phyloP scores from a whole-genome alignment of 129 eudicot genomes.

The Flaveria brownii region DNA sequence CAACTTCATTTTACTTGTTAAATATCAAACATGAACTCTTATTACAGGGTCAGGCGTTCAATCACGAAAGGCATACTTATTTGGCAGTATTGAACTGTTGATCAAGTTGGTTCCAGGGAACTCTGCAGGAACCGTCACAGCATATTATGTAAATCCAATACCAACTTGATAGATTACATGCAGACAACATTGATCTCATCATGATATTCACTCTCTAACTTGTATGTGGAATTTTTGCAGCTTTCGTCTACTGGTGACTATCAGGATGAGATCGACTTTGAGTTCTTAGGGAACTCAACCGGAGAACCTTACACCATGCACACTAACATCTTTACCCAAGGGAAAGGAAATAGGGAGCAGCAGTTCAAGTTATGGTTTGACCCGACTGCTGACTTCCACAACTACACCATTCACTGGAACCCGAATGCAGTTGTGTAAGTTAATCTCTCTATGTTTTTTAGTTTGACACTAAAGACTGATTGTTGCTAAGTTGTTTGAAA shows the following conservation, averaged over 20 bases:
- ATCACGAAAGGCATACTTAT: conserved; percentile 48
- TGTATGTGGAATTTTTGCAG: conserved; percentile 34
- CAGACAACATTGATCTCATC: no score
- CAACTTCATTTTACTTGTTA: no score
- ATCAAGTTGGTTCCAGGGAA: conserved; percentile 63
- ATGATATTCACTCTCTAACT: background rate
- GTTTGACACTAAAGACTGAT: no score
- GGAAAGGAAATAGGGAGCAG: conserved; percentile 61
- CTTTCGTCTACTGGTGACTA: conserved; percentile 55
- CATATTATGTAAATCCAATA: conserved; percentile 55
- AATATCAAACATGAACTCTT: no score
- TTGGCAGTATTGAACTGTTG: conserved; percentile 59
- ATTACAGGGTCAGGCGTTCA: conserved; percentile 58
- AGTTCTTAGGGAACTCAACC: conserved; percentile 69
- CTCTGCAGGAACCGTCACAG: conserved; percentile 79
- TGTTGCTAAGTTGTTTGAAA: no score
- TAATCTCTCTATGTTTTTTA: no score
- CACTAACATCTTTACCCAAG: conserved; percentile 63
- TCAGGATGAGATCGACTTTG: conserved; percentile 84
- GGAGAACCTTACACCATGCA: conserved; percentile 74
- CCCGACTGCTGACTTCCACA: conserved; percentile 63
- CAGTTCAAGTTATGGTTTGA: conserved; percentile 72
- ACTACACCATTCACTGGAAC: conserved; percentile 80
- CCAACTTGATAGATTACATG: no score
- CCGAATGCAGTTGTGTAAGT: conserved; percentile 61